These are phyloP conservation scores for Coprinopsis sp. DNA, from an alignment of 768 basidiomycete species.

Conservation along the genomic window DNA sequence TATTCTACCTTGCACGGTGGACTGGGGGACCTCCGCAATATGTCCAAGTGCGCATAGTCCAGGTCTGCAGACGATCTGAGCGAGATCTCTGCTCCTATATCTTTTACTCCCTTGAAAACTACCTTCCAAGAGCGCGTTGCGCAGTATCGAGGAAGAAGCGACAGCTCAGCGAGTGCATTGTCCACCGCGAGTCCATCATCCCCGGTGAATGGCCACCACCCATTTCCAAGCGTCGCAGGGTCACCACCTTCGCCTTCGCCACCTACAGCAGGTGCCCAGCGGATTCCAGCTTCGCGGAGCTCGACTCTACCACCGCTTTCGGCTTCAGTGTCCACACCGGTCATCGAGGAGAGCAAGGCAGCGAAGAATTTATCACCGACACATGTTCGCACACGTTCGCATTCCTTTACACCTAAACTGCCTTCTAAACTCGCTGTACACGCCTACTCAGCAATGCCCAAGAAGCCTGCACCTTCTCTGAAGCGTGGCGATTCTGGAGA, in stretches of 20 bases:
- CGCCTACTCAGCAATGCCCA: slow-evolving; percentile 51
- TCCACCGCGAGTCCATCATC: slow-evolving; percentile 33
- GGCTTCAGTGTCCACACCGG: slow-evolving; percentile 45
- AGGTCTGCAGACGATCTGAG: slow-evolving; percentile 76
- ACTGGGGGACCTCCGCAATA: slow-evolving; percentile 62
- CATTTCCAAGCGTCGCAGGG: slow-evolving; percentile 36
- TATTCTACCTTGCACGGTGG: too few species aligned
- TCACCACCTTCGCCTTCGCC: slow-evolving; percentile 26
- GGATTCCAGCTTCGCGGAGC: slow-evolving; percentile 25
- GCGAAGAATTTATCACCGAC: slow-evolving; percentile 23
- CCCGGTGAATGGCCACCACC: slow-evolving; percentile 32
- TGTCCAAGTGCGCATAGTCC: slow-evolving; percentile 74
- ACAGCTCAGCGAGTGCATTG: slow-evolving; percentile 45
- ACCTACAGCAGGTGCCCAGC: not conserved
- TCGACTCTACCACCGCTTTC: slow-evolving; percentile 36
- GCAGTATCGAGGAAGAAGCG: slow-evolving; percentile 60
- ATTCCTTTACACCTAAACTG: slow-evolving; percentile 67
- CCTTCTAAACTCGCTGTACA: slow-evolving; percentile 63
- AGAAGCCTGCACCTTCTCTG: slow-evolving; percentile 15
- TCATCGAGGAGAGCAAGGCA: slow-evolving; percentile 26
- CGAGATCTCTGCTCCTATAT: slow-evolving; percentile 35
- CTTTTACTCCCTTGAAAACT: slow-evolving; percentile 37
- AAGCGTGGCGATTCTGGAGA: slow-evolving; percentile 20
- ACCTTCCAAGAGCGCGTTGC: slow-evolving; percentile 60
- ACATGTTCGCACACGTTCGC: slow-evolving; percentile 59